These are phyloP conservation scores for Serendipita sp. DNA, from an alignment of 768 basidiomycete genomes.

Conservation along the genomic window DNA sequence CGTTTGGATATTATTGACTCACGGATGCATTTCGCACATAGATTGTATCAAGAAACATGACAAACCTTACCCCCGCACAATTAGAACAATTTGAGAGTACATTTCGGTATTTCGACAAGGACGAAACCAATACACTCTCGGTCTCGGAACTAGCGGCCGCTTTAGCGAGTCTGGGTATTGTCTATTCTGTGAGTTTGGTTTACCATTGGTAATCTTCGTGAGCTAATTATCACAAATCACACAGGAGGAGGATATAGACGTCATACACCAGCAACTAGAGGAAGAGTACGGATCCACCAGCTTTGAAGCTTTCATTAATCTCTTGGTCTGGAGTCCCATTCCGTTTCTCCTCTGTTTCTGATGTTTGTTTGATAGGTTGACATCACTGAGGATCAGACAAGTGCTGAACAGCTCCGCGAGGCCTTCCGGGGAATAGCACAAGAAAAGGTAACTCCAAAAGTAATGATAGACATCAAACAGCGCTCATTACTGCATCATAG, in stretches of 20 bases:
- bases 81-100: slow-evolving; percentile 94
- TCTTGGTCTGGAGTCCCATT: slow-evolving; percentile 37
- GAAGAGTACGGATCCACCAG: slow-evolving; percentile 75
- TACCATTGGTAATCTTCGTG: neutral
- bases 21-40: slow-evolving; percentile 18
- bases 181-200: slow-evolving; percentile 51
- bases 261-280: slow-evolving; percentile 63
- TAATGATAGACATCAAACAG: neutral
- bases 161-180: slow-evolving; percentile 82
- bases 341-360: neutral
- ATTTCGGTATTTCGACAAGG: slow-evolving; percentile 93
- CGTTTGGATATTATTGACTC: neutral
- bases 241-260: slow-evolving; percentile 75
- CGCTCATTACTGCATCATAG: slow-evolving; percentile 23
- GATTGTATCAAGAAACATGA: slow-evolving; percentile 88
- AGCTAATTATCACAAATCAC: neutral
- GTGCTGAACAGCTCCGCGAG: slow-evolving; percentile 78
- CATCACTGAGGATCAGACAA: slow-evolving; percentile 89
- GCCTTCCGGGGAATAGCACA: slow-evolving; percentile 84
- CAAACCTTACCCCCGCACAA: slow-evolving; percentile 87
- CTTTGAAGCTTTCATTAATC: slow-evolving; percentile 87
- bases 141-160: slow-evolving; percentile 84
- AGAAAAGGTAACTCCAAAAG: slow-evolving; percentile 48
- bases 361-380: slow-evolving; percentile 45
- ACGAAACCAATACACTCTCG: slow-evolving; percentile 76